These are phyloP conservation scores for Talaromyces piceae DNA, from an alignment of 2,329 filamentous ascomycete genomes.

Conservation along the genomic window DNA sequence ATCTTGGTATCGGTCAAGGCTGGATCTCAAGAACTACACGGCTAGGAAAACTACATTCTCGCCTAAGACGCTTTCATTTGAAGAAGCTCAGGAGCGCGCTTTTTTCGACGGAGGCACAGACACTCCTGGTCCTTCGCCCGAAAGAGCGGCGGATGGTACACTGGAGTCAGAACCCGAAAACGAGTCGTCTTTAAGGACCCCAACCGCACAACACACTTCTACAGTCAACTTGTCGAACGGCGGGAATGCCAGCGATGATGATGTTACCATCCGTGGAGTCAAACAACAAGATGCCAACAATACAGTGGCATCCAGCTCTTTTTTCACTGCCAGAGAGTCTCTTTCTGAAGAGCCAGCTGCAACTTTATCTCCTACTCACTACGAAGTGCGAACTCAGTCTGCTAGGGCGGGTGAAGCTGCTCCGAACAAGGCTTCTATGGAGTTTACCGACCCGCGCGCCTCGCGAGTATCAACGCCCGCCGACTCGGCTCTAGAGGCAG, in stretches of 20 bases:
- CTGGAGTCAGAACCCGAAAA: neutral
- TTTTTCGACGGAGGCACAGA: neutral
- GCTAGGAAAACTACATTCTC: slow-evolving; percentile 46
- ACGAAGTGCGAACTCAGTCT: neutral
- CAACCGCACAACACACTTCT: neutral
- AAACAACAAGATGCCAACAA: neutral
- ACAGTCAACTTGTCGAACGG: neutral
- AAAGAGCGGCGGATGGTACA: neutral
- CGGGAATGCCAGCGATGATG: neutral
- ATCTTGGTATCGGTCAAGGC: slow-evolving; percentile 51
- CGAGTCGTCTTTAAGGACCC: neutral
- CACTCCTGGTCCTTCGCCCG: neutral
- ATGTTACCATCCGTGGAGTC: neutral
- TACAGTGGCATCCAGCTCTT: slow-evolving; percentile 7
- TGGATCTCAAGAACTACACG: slow-evolving; percentile 40
- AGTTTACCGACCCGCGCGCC: neutral
- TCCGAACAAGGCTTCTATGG: neutral
- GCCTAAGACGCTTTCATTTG: slow-evolving; percentile 35
- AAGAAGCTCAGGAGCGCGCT: neutral
- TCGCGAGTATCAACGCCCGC: slow-evolving; percentile 4
- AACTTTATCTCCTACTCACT: neutral
- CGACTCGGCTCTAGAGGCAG: slow-evolving; percentile 16
- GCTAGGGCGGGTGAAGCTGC: neutral
- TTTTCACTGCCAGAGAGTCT: slow-evolving; percentile 10
- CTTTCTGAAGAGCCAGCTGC: neutral